A percentile compares a stretch with the other conserved stretches of the same genome.
Evolutionary conservation across 495 filamentous ascomycete species (phyloP).

Genomic region (Penicillium angulare): DNA sequence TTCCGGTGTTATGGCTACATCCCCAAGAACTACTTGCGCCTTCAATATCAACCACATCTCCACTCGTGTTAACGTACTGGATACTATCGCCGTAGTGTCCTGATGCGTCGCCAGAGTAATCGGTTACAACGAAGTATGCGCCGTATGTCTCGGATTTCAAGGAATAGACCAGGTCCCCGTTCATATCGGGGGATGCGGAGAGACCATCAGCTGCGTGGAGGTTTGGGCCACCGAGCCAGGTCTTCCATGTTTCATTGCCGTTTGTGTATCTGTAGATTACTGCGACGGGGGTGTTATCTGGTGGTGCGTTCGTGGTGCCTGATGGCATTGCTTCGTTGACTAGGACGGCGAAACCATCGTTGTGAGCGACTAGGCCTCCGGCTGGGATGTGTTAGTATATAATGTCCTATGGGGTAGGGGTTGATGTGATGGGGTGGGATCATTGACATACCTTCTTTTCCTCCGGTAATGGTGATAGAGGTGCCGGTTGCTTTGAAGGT

Average conservation of each 20-base stretch:
- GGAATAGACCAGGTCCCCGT: constrained; percentile 57
- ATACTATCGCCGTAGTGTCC: constrained; percentile 56
- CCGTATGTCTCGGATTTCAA: constrained; percentile 48
- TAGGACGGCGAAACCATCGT: constrained; percentile 55
- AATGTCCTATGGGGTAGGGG: not conserved
- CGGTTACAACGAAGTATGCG: constrained; percentile 55
- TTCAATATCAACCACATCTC: constrained; percentile 38
- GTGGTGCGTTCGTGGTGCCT: constrained; percentile 43
- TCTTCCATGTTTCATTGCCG: constrained; percentile 50
- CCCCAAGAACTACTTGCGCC: constrained; percentile 51
- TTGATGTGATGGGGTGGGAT: not conserved
- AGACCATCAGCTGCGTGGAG: constrained; percentile 43
- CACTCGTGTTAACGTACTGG: constrained; percentile 47
- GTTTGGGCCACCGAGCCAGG: constrained; percentile 49
- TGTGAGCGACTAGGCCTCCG: constrained; percentile 54
- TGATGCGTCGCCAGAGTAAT: constrained; percentile 46
- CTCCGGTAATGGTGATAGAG: constrained; percentile 40
- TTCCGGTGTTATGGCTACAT: constrained; percentile 60
- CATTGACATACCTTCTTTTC: constrained; percentile 37
- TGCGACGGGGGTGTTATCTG: constrained; percentile 44
- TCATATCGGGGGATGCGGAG: constrained; percentile 48
- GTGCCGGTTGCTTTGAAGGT: constrained; percentile 48
- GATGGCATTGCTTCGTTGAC: constrained; percentile 49
- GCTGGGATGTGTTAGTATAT: constrained; percentile 26
- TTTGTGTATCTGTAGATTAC: constrained; percentile 48